Base-by-base conservation (phyloP, 192 early-diverging fungal genomes). In the Podila minutissima region DNA sequence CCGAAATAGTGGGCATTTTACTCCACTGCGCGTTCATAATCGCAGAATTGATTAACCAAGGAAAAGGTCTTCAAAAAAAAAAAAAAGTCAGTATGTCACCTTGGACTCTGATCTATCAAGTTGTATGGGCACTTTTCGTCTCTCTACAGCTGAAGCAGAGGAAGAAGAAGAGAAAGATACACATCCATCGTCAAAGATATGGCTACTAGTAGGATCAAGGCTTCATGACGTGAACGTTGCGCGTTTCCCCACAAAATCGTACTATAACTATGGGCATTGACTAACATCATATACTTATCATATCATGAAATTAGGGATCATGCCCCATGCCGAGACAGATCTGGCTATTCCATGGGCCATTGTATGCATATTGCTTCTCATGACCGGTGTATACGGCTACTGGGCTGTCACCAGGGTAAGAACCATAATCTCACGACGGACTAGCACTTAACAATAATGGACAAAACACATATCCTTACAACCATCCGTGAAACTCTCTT, bases 251-350 rank as follows among this genome's bases (percentile, higher is more conserved):
- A n/a, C n/a, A n/a, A n/a, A 46, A 17, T 41, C 7, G 1, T 3
- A 46, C 41, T 2, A 46, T 17, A 17, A 46, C 13, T 4, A 46
- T 4, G 15, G 3, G 12, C 0, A 13, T 55, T 55, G 20, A 2
- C n/a, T 55, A 55, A 55, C 24, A 15, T 1, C 22, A 26, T 24
- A 11, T 24, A 11, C 53, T 55, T 20, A 3, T 26, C 8, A 24
- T 9, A 55, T 55, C 48, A 10, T 28, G 55, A 55, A 57, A 22
- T n/a, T 62, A 77, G 75, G 75, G 69, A 77, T 77, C 48, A 77
- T 77, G 75, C 75, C 75, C 29, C 75, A 77, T 9, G 75, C 69
- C 4, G 75, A 70, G 49, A 77, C 69, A 8, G 75, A 77, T 24
- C 20, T 77, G 3, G 64, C 69, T n/a, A 66, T 77, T 33, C 75